Conservation (phyloP, 1,284 basidiomycete species). For the Anthracocystis setariae region DNA sequence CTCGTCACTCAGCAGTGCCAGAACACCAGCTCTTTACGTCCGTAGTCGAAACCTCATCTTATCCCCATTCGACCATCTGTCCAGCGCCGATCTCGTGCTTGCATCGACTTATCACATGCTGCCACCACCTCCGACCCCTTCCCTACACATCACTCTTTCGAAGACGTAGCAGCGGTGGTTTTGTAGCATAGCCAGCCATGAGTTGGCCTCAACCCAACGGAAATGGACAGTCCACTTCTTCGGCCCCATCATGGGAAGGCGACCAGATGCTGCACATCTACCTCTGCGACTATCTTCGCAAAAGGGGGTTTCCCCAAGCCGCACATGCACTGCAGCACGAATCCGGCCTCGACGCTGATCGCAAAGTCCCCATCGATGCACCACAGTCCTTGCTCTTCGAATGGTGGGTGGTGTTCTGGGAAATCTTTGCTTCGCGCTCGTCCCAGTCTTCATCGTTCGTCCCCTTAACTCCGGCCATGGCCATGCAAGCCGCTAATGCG, state of each 20-base stretch:
- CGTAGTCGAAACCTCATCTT: too few species aligned
- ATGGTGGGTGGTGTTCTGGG: slow-evolving; percentile 50
- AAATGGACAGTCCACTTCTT: not conserved
- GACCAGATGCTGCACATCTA: slow-evolving; percentile 49
- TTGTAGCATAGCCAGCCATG: not conserved
- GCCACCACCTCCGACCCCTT: too few species aligned
- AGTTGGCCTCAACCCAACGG: not conserved
- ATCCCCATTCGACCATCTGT: too few species aligned
- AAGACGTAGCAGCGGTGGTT: too few species aligned
- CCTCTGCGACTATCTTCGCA: slow-evolving; percentile 44
- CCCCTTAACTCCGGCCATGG: not conserved
- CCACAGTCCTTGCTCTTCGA: slow-evolving; percentile 44
- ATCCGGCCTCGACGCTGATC: slow-evolving; percentile 23
- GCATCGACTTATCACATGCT: too few species aligned
- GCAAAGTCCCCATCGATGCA: slow-evolving; percentile 40
- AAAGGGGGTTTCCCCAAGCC: slow-evolving; percentile 31
- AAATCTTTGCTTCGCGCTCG: slow-evolving; percentile 26
- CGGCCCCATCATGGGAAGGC: slow-evolving; percentile 23
- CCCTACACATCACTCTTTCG: too few species aligned
- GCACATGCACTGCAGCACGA: slow-evolving; percentile 25
- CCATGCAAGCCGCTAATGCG: too few species aligned
- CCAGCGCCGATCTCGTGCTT: too few species aligned
- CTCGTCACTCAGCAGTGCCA: too few species aligned
- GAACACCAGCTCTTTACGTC: too few species aligned
- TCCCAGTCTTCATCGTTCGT: not conserved